phyloP scores from a whole-genome alignment of 257 asterid species.

The Ligustrum vulgare region DNA sequence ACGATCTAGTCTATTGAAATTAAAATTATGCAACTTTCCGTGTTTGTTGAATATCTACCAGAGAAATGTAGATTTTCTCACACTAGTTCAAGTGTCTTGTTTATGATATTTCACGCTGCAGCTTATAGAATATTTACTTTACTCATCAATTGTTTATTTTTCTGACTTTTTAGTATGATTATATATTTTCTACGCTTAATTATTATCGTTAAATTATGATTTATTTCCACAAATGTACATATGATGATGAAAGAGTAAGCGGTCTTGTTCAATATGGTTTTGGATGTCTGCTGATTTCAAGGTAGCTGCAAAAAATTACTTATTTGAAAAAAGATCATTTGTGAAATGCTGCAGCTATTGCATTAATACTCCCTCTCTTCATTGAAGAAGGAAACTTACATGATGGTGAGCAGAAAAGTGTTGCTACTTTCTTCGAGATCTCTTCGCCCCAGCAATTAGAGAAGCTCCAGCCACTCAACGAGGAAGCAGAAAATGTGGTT shows the following conservation, averaged over 20 bases:
- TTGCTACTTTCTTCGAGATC: conserved; percentile 57
- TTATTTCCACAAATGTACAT: not conserved
- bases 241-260: not conserved
- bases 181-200: no score
- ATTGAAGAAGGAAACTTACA: conserved; percentile 55
- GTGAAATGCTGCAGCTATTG: conserved; percentile 62
- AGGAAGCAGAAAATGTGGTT: conserved; percentile 52
- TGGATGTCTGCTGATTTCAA: not conserved
- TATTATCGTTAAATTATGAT: conserved; percentile 7
- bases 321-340: not conserved
- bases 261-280: not conserved
- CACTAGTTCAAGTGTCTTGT: not conserved
- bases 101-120: not conserved
- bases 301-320: not conserved
- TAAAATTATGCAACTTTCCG: not conserved
- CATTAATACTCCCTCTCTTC: conserved; percentile 65
- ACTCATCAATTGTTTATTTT: not conserved
- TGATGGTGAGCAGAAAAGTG: conserved; percentile 44
- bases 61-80: not conserved
- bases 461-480: conserved; percentile 49
- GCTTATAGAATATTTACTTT: not conserved
- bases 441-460: conserved; percentile 66
- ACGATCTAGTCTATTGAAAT: not conserved
- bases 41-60: not conserved
- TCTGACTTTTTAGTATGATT: no score